These are phyloP conservation scores for Globisporangium cederbergense DNA, from an alignment of 352 stramenopile species.

Conservation along the genomic window DNA sequence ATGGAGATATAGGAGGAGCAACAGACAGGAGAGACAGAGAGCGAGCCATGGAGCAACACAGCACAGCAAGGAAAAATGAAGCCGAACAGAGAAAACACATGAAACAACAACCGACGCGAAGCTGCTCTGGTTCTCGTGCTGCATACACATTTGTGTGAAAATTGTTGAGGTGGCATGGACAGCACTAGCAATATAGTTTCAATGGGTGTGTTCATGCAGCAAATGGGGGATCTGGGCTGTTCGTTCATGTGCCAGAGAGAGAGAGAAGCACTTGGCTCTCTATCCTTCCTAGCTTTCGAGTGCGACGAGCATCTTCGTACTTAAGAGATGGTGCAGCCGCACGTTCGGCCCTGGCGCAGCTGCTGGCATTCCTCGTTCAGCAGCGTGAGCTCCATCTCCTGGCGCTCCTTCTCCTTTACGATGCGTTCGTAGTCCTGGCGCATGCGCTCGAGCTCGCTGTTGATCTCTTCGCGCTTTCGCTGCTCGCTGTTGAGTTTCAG, in stretches of 20 bases:
- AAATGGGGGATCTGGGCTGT: neutral
- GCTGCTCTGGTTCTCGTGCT: neutral
- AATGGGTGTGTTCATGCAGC: neutral
- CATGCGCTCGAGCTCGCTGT: constrained; percentile 58
- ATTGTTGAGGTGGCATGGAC: neutral
- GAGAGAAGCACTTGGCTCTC: neutral
- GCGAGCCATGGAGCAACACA: neutral
- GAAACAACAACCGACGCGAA: neutral
- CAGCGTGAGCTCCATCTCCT: constrained; percentile 77
- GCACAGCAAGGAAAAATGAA: neutral
- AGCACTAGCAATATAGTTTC: neutral
- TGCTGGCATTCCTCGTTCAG: constrained; percentile 77
- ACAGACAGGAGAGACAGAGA: neutral
- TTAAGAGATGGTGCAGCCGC: constrained; percentile 71
- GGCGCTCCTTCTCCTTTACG: constrained; percentile 76
- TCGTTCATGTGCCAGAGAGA: neutral
- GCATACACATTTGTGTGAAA: neutral
- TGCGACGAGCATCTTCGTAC: neutral
- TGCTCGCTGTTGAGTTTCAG: constrained; percentile 58
- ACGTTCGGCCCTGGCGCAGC: constrained; percentile 65
- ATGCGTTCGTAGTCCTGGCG: constrained; percentile 70
- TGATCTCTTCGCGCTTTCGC: constrained; percentile 53
- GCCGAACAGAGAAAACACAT: neutral
- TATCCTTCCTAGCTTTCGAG: neutral
- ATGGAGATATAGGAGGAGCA: neutral